These are phyloP conservation scores for Metarhizium rileyi DNA, from an alignment of 2,329 filamentous ascomycete species.

Conservation along the genomic window DNA sequence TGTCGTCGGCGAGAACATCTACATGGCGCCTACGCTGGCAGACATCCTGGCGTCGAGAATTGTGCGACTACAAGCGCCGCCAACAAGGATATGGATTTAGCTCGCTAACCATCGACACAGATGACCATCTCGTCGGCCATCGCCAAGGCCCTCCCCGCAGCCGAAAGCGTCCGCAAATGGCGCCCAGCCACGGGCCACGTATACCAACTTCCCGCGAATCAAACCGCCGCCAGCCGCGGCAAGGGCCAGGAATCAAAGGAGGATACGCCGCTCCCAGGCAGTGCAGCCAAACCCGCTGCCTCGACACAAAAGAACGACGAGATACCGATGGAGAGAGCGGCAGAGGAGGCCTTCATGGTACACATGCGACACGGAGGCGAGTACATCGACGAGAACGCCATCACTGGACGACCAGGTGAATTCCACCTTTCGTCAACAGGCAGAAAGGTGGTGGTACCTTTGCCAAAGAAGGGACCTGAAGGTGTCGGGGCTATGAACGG, in stretches of 20 bases:
- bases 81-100: neutral
- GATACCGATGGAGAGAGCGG: slow-evolving; percentile 33
- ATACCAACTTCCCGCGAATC: slow-evolving; percentile 32
- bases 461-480: slow-evolving; percentile 21
- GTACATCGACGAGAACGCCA: slow-evolving; percentile 59
- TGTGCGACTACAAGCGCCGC: slow-evolving; percentile 28
- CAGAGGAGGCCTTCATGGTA: slow-evolving; percentile 48
- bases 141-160: slow-evolving; percentile 40
- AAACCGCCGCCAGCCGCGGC: slow-evolving; percentile 13
- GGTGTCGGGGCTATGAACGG: slow-evolving; percentile 26
- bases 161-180: slow-evolving; percentile 43
- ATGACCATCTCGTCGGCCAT: slow-evolving; percentile 46
- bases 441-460: slow-evolving; percentile 31
- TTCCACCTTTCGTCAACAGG: slow-evolving; percentile 56
- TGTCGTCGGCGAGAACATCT: slow-evolving; percentile 56
- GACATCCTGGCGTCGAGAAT: slow-evolving; percentile 51
- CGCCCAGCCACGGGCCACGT: slow-evolving; percentile 42
- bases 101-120: slow-evolving; percentile 18
- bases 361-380: slow-evolving; percentile 52
- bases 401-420: slow-evolving; percentile 55
- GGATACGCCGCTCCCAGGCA: slow-evolving; percentile 38
- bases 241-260: slow-evolving; percentile 33
- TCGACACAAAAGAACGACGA: slow-evolving; percentile 28
- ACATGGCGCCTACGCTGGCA: slow-evolving; percentile 52
- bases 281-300: slow-evolving; percentile 16